Base-by-base conservation (phyloP, 169 alveolate genomes). In the Cystoisospora suis region DNA sequence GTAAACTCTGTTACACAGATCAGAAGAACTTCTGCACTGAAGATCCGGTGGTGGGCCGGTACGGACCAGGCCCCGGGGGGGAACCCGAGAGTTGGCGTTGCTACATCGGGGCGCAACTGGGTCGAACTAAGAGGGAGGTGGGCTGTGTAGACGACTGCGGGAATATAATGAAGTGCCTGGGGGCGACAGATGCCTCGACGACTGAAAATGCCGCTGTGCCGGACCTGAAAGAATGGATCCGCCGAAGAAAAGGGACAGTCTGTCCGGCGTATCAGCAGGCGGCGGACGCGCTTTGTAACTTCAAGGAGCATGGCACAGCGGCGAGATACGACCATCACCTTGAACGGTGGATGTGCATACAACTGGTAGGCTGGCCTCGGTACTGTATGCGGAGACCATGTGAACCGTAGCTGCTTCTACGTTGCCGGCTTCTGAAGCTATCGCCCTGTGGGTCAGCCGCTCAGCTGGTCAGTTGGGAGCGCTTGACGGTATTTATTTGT, bases 141-240 rank as follows among this genome's bases (percentile, higher is more conserved):
- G 45, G 45, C 27, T 72, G 83, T 34, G 83, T 72, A 38, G 83
- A 72, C 56, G 20, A 72, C 34, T 72, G 83, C 32, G 83, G 83
- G 34, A 72, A 40, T 38, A 29, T 72, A 38, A 72, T 72, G 53
- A 6, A 40, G 23, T 72, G 83, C 83, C 0, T 72, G 3, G 83
- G 83, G 32, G 83, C 15, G 2, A 56, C 45, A 38, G 4, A 2
- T 40, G 12, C 77, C n/a, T 65, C 77, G 34, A 23, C n/a, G 1
- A 72, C 83, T 6, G 1, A 4, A 1, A 9, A 9, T 27, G 83
- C 42, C 0, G 83, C 83, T 36, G 6, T 72, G 56, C 83, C 83
- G n/a, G 56, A 36, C 58, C 15, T 72, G 46, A 34, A 72, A n/a
- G 53, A 72, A 4, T 72, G 83, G 83, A 40, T 72, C 5, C 29